Evolutionary conservation across 2,329 filamentous ascomycete genomes (phyloP), one percentile per base, ranked within the genome.

Genomic region (Fusarium equiseti): DNA sequence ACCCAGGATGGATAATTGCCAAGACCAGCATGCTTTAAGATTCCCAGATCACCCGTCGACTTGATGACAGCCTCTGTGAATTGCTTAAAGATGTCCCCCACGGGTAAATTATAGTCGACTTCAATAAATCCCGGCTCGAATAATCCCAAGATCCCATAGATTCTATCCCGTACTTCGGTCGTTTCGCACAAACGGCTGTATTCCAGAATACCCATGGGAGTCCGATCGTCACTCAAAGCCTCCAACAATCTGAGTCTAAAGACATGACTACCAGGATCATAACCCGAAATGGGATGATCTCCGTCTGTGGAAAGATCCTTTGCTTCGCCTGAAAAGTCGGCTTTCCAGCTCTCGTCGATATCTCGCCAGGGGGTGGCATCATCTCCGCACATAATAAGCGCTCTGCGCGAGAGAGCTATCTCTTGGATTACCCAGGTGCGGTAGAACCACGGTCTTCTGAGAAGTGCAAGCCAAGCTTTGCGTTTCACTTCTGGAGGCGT

Each of bases 381-480:
- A 1, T 67, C 38, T 1, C 66, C 66, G 1, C 66, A 69, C 61
- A 70, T 63, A 2, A 69, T 49, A 1, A 56, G 12, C 0, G 61
- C 66, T 32, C 26, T 38, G 5, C 58, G 48, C 1, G 61, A 51
- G 4, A 69, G 66, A 2, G 55, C 53, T 11, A 69, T 49, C 6
- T 69, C 66, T 22, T 69, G 66, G 0, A 70, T 67, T 0, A 70
- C 66, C 66, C 66, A 70, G 1, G 66, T 69, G 6, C 66, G 66
- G 6, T 26, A 69, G 46, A 69, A 69, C 66, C 66, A 70, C 1
- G 66, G 61, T 1, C 66, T 27, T 22, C 20, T 69, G 15, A 69
- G 1, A 3, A 69, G 22, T 1, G 50, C 35, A 2, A 9, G 42
- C 66, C 66, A 69, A 0, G 66, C 66, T 2, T n/a, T 24, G 0